phyloP scores from a whole-genome alignment of 768 basidiomycete genomes.

The Hortiboletus flavorubellus region DNA sequence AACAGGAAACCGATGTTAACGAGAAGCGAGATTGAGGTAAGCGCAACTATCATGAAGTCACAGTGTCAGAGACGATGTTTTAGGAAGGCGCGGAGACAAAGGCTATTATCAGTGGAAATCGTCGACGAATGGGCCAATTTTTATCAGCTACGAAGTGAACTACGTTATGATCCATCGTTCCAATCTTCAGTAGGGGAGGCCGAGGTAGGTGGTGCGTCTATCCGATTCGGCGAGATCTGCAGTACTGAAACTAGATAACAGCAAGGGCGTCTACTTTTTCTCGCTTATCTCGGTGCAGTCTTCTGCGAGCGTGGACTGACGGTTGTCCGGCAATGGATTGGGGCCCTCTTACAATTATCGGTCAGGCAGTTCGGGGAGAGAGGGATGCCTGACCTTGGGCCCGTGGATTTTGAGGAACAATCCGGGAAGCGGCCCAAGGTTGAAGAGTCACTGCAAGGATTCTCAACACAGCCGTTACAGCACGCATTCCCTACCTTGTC shows the following conservation, averaged over 20 bases:
- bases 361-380: constrained; percentile 16
- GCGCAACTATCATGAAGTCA: constrained; percentile 23
- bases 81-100: constrained; percentile 24
- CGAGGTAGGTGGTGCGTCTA: constrained; percentile 36
- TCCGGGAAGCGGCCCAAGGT: constrained; percentile 30
- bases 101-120: constrained; percentile 31
- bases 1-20: constrained; percentile 48
- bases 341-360: constrained; percentile 33
- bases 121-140: constrained; percentile 37
- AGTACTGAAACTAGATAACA: constrained; percentile 27
- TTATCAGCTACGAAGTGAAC: constrained; percentile 35
- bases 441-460: constrained; percentile 32
- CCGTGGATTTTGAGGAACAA: constrained; percentile 28
- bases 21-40: constrained; percentile 49
- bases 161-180: constrained; percentile 32
- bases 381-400: constrained; percentile 15
- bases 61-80: constrained; percentile 23
- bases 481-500: constrained; percentile 14
- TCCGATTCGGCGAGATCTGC: constrained; percentile 9
- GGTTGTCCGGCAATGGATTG: constrained; percentile 57
- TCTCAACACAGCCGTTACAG: constrained; percentile 25
- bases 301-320: constrained; percentile 52
- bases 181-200: constrained; percentile 26
- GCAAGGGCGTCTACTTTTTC: constrained; percentile 58
- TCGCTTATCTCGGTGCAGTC: constrained; percentile 66